These are phyloP conservation scores for Xanthoparmelia taractica DNA, from an alignment of 495 filamentous ascomycete species.

Conservation along the genomic window DNA sequence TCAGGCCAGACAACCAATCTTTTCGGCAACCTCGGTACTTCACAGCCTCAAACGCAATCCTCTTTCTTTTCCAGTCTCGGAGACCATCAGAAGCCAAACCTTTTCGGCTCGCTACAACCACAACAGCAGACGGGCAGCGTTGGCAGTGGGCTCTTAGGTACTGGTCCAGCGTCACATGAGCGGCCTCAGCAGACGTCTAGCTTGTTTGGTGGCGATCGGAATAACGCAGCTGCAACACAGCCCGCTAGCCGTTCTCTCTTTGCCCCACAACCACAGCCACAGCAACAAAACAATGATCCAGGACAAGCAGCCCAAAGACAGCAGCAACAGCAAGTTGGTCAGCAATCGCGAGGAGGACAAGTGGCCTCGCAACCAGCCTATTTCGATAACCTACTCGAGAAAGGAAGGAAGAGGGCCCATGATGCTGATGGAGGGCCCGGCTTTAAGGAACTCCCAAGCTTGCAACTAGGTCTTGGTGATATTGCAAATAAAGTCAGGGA, in stretches of 20 bases:
- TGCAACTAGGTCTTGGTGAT: conserved; percentile 81
- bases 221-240: conserved; percentile 29
- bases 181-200: conserved; percentile 19
- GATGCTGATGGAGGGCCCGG: conserved; percentile 34
- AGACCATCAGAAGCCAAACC: conserved; percentile 3
- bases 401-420: conserved; percentile 50
- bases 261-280: conserved; percentile 8
- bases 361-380: conserved; percentile 51
- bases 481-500: conserved; percentile 76
- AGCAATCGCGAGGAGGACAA: conserved; percentile 24
- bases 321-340: conserved; percentile 28
- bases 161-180: background rate
- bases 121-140: conserved; percentile 10
- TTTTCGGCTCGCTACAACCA: conserved; percentile 11
- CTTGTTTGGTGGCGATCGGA: conserved; percentile 31
- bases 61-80: conserved; percentile 6
- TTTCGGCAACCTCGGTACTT: conserved; percentile 20
- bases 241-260: too few species aligned
- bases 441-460: conserved; percentile 44
- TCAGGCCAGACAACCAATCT: conserved; percentile 15
- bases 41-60: conserved; percentile 16
- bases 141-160: conserved; percentile 18
- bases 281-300: conserved; percentile 14
- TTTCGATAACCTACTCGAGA: conserved; percentile 80
- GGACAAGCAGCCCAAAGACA: conserved; percentile 34